These are phyloP conservation scores for Fusarium burgessii DNA, from an alignment of 2,329 filamentous ascomycete species.

Conservation along the genomic window DNA sequence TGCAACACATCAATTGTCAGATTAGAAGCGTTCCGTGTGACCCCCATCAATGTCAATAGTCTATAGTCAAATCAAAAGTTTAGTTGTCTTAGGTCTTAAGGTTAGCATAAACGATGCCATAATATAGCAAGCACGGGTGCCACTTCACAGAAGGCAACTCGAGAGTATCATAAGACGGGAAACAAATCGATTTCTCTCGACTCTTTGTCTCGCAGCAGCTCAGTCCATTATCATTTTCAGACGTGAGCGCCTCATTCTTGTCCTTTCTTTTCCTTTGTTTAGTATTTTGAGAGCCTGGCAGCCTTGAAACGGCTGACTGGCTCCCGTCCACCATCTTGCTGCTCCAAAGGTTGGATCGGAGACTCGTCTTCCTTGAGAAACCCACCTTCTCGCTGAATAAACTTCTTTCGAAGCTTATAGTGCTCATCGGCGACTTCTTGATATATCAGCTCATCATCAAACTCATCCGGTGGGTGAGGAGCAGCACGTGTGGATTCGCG, in stretches of 20 bases:
- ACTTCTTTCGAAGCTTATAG: conserved; percentile 82
- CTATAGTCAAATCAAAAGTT: neutral
- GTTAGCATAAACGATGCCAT: conserved; percentile 22
- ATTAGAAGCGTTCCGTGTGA: conserved; percentile 50
- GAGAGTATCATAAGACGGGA: conserved; percentile 34
- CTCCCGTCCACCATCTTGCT: conserved; percentile 72
- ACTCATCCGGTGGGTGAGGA: conserved; percentile 66
- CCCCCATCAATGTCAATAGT: neutral
- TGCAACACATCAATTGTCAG: conserved; percentile 67
- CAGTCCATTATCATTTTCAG: conserved; percentile 15
- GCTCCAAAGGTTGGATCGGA: conserved; percentile 74
- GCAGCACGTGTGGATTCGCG: conserved; percentile 54
- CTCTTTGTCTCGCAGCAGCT: conserved; percentile 33
- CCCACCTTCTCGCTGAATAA: conserved; percentile 86
- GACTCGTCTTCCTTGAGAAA: conserved; percentile 80
- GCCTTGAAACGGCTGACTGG: conserved; percentile 81
- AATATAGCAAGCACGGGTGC: conserved; percentile 28
- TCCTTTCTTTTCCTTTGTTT: conserved; percentile 29
- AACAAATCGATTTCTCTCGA: conserved; percentile 49
- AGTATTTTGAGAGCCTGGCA: conserved; percentile 70
- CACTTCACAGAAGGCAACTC: conserved; percentile 38
- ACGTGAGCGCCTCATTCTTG: conserved; percentile 6
- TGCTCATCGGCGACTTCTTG: conserved; percentile 87
- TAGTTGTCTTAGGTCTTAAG: neutral
- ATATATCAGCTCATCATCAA: conserved; percentile 76